Evolutionary conservation across 805 yeast genomes (phyloP), one percentile per base, ranked within the genome.

Genomic region (Lipomyces chichibuensis): DNA sequence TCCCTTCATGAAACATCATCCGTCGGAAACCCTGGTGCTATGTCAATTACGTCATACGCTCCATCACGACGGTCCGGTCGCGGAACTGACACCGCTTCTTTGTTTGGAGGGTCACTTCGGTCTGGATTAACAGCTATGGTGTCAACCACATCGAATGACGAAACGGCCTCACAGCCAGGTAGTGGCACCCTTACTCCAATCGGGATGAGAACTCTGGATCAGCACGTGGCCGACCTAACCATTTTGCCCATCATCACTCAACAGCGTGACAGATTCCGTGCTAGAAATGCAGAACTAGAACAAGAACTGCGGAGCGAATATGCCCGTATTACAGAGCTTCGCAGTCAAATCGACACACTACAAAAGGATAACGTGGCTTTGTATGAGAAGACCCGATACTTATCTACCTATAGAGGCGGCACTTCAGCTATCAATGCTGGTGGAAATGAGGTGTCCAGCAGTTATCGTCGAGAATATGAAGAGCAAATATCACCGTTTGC

Each of bases 201-300:
- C 23, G 54, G 59, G 8, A 51, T 51, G 23, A 54, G 69, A 17
- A 23, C 63, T 9, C 46, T 62, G 23, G 71, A 65, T 14, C 71
- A 67, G 57, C 71, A 67, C 37, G 62, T 63, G 39, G 67, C 71
- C 64, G 72, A 39, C 60, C 70, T 20, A 70, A 74, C 54, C 87
- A 3, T 93, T 35, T 78, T 94, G 60, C 96, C 96, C 0, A 92
- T 94, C 62, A 86, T 95, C 35, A 92, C 97, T 14, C 93, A 94
- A 75, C 99, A 94, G 80, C 87, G 99, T 76, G 99, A 94, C 77
- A 82, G 99, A 69, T 92, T 93, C 81, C 87, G 96, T 73, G 84
- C 85, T n/a, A 84, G 92, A 63, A 91, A 89, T 74, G 85, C 84
- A 65, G 97, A 91, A 75, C 82, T 95, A 63, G 98, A 94, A 76